Evolutionary conservation across 106 monocot species (phyloP).

Genomic region (Apostasia ramifera): DNA sequence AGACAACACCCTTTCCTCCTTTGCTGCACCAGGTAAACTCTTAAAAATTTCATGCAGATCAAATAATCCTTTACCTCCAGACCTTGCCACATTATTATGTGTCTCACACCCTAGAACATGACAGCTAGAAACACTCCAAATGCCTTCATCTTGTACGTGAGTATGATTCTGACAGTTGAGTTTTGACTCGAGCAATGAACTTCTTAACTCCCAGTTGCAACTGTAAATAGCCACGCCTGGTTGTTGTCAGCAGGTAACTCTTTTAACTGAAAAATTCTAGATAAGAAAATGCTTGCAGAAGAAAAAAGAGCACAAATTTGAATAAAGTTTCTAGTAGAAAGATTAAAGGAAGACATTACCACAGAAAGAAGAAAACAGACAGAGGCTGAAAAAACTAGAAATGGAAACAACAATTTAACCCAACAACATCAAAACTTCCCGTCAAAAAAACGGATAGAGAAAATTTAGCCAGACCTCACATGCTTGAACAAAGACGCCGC

Average conservation of each 20-base stretch:
- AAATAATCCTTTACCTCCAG: conserved; percentile 33
- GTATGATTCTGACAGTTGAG: conserved; percentile 3
- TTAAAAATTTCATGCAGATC: conserved; percentile 92
- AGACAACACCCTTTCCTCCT: conserved; percentile 23
- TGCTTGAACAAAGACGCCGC: conserved; percentile 83
- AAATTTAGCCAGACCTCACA: conserved; percentile 40
- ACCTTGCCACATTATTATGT: conserved; percentile 23
- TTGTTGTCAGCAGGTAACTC: neutral
- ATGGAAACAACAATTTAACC: no score
- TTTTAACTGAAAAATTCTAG: neutral
- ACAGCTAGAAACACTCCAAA: conserved; percentile 59
- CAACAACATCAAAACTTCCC: no score
- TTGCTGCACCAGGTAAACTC: conserved; percentile 50
- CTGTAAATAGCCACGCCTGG: conserved; percentile 27
- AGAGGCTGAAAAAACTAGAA: no score
- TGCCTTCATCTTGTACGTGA: conserved; percentile 30
- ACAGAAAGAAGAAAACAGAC: no score
- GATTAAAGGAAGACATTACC: no score
- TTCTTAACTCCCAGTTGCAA: conserved; percentile 73
- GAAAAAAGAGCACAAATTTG: neutral
- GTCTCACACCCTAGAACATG: conserved; percentile 63
- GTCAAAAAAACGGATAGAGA: no score
- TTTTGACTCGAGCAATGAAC: conserved; percentile 33
- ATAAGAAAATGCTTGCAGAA: neutral
- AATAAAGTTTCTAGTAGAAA: no score